These are phyloP conservation scores for Oehlia diaphana DNA, from an alignment of 192 early-diverging fungal species.

Conservation along the genomic window DNA sequence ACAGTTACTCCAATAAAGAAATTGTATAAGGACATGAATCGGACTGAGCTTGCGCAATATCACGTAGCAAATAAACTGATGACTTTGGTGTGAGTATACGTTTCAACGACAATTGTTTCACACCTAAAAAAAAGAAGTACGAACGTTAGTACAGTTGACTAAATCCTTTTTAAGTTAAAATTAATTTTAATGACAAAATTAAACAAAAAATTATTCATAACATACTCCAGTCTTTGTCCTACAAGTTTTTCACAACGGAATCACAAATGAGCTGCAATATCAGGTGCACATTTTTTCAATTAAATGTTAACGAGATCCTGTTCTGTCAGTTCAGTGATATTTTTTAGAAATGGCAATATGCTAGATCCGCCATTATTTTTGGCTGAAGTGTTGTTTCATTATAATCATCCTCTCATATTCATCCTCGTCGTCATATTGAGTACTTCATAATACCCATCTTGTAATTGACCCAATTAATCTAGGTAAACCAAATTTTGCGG, in stretches of 20 bases:
- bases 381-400: slow-evolving; percentile 25
- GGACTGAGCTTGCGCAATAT: slow-evolving; percentile 60
- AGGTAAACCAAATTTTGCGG: slow-evolving; percentile 42
- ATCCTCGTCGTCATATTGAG: slow-evolving; percentile 56
- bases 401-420: slow-evolving; percentile 50
- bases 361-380: too few relatives aligned
- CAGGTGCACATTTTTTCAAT: too few relatives aligned
- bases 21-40: slow-evolving; percentile 72
- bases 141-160: slow-evolving; percentile 46
- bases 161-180: slow-evolving; percentile 45
- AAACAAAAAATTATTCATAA: neutral
- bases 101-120: too few relatives aligned
- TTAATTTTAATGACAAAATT: neutral
- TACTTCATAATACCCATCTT: slow-evolving; percentile 76
- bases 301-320: too few relatives aligned
- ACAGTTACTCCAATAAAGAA: slow-evolving; percentile 92
- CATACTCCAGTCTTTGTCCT: slow-evolving; percentile 68
- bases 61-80: slow-evolving; percentile 87
- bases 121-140: too few relatives aligned
- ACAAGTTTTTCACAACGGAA: slow-evolving; percentile 72
- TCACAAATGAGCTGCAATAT: slow-evolving; percentile 76
- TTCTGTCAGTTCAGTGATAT: too few relatives aligned
- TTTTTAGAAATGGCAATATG: too few relatives aligned
- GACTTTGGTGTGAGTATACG: slow-evolving; percentile 75
- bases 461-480: slow-evolving; percentile 32